Evolutionary conservation across 2,329 filamentous ascomycete genomes (phyloP).

Genomic region (Diaporthe ampelina): DNA sequence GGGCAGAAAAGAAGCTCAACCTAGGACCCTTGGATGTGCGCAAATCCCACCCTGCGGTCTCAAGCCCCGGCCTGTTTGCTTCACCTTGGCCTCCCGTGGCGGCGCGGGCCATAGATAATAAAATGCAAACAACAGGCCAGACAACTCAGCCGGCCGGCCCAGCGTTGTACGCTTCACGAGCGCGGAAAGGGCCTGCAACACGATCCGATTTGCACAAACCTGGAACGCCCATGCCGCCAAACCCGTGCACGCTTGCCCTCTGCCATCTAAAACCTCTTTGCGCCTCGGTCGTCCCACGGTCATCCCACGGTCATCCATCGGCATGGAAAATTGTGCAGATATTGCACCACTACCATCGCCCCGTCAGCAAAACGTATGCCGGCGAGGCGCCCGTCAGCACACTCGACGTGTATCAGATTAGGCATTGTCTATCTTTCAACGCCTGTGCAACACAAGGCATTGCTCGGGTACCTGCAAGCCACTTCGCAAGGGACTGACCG

Average conservation of each 20-base stretch:
- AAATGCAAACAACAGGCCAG: slow-evolving; percentile 3
- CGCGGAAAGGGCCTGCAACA: background rate
- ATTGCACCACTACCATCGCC: background rate
- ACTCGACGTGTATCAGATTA: slow-evolving; percentile 27
- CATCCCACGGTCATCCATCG: slow-evolving; percentile 1
- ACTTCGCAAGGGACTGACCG: slow-evolving; percentile 18
- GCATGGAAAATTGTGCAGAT: background rate
- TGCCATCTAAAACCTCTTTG: background rate
- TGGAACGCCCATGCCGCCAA: slow-evolving; percentile 5
- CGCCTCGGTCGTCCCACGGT: slow-evolving; percentile 8
- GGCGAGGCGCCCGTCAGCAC: slow-evolving; percentile 28
- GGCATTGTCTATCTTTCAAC: slow-evolving; percentile 1
- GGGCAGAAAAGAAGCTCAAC: slow-evolving; percentile 20
- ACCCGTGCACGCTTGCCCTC: background rate
- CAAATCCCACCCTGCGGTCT: slow-evolving; percentile 32
- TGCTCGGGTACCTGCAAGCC: slow-evolving; percentile 21
- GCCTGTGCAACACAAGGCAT: slow-evolving; percentile 1
- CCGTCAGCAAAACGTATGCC: slow-evolving; percentile 16
- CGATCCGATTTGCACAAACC: slow-evolving; percentile 18
- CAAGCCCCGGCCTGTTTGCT: slow-evolving; percentile 25
- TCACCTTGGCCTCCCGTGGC: slow-evolving; percentile 12
- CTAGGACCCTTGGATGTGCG: background rate
- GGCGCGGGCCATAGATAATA: slow-evolving; percentile 17
- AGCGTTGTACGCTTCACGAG: slow-evolving; percentile 5
- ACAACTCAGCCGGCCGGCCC: background rate